A percentile compares a stretch with the other conserved stretches of the same genome.
These are phyloP conservation scores for Taphrina sp. DNA, from an alignment of 1,139 yeast species.

Conservation along the genomic window DNA sequence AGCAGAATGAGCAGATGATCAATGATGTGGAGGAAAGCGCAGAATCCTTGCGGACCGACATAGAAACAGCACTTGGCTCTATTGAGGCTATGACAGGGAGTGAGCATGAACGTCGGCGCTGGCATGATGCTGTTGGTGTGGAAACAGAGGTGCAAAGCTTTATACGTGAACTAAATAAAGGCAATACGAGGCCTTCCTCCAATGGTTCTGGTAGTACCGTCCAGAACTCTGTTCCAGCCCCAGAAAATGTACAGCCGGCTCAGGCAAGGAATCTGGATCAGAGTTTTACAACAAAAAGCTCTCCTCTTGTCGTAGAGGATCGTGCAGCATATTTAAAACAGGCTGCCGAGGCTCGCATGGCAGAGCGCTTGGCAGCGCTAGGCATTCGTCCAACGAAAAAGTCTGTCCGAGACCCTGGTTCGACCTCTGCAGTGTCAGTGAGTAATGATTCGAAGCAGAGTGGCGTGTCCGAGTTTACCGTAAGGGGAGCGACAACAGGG, in stretches of 20 bases:
- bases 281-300: background rate
- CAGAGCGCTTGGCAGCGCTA: slow-evolving; percentile 79
- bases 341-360: slow-evolving; percentile 87
- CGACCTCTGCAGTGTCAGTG: background rate
- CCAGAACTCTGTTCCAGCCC: background rate
- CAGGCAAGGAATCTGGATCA: background rate
- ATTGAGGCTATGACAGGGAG: slow-evolving; percentile 45
- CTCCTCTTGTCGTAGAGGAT: slow-evolving; percentile 50
- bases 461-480: too few relatives aligned
- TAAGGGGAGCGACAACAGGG: too few relatives aligned
- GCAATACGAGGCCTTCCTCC: background rate
- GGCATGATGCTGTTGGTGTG: slow-evolving; percentile 85
- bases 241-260: background rate
- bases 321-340: slow-evolving; percentile 83
- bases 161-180: slow-evolving; percentile 54
- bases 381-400: slow-evolving; percentile 57
- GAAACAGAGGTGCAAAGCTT: slow-evolving; percentile 65
- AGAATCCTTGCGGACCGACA: slow-evolving; percentile 64
- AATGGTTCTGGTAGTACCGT: too few relatives aligned
- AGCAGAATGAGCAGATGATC: slow-evolving; percentile 57
- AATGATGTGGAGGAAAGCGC: slow-evolving; percentile 74
- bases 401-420: background rate
- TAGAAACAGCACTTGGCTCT: slow-evolving; percentile 48
- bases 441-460: slow-evolving; percentile 9
- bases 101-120: slow-evolving; percentile 63